Base-by-base conservation (phyloP, 176 grass and related monocot species). In the Neostapfia colusana region DNA sequence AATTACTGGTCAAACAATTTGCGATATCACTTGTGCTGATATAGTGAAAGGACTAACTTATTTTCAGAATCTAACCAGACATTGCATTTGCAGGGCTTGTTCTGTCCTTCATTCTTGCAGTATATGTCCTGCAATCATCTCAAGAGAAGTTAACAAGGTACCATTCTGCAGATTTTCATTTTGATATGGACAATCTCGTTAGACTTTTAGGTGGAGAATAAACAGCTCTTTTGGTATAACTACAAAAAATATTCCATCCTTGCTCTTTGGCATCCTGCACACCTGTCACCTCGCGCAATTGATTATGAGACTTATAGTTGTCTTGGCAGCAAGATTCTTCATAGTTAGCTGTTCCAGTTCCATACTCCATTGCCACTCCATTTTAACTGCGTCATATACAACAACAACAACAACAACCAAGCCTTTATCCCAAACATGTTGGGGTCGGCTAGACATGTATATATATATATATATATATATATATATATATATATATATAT, bases 31-130 rank as follows among this genome's bases (percentile, higher is more conserved):
- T 17, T 60, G 24, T 71, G 20, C 57, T 58, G 40, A 67, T 65
- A 81, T 24, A 51, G 21, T 12, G 25, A 48, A 70, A 38, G 27
- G 25, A 35, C 3, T 67, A 49, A 17, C 0, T 16, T 16, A 0
- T 76, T 75, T 70, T 65, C 13, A 24, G 1, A 54, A 64, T 39
- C 7, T 60, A 58, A 20, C 83, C 66, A 43, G 15, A 53, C 15
- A 24, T 58, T 14, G 18, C 41, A 63, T 24, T n/a, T 88, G 65
- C 91, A 99, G 95, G 95, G 50, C 95, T 99, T 38, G 60, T 88
- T 83, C 72, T 99, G 67, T 95, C 95, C 53, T 75, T 88, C 37
- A 55, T 88, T 56, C 86, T 83, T 69, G 86, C 86, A 79, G 83
- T 88, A 46, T 88, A 88, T 25, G 86, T 83, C 70, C 65, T 88